These are phyloP conservation scores for Nicotiana attenuata DNA, from an alignment of 257 asterid species.

Conservation along the genomic window DNA sequence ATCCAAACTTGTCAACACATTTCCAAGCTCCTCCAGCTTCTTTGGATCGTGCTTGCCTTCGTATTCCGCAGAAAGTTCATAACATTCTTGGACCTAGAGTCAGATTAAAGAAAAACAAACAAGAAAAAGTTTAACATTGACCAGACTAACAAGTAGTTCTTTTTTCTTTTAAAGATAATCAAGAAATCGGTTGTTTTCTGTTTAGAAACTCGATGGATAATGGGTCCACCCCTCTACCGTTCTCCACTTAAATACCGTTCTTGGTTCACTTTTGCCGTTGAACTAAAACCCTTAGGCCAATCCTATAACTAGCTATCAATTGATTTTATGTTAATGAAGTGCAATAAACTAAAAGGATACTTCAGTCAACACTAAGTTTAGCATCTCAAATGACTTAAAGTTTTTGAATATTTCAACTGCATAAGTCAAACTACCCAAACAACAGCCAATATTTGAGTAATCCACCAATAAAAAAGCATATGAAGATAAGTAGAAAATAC, in stretches of 20 bases:
- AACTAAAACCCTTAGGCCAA: too few species aligned
- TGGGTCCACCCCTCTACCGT: background rate
- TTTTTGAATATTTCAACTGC: background rate
- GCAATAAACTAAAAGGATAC: background rate
- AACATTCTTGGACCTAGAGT: conserved; percentile 41
- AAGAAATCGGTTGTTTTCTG: background rate
- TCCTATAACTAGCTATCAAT: background rate
- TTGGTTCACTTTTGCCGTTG: background rate
- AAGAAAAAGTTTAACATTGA: background rate
- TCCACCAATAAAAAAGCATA: background rate
- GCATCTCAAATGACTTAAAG: background rate
- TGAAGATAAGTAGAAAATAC: background rate
- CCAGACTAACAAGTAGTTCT: background rate
- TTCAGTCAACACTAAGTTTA: background rate
- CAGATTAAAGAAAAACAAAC: background rate
- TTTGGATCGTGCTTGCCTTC: conserved; percentile 35
- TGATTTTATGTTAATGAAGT: background rate
- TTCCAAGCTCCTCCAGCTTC: conserved; percentile 46
- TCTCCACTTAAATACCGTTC: background rate
- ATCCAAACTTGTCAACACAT: conserved; percentile 37
- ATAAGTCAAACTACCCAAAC: background rate
- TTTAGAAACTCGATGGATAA: background rate
- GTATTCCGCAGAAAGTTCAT: conserved; percentile 45
- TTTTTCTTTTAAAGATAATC: background rate
- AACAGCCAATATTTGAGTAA: background rate